A percentile compares a stretch with the other conserved stretches of the same genome.
Conservation (phyloP, 2,329 filamentous ascomycete species). For the Colletotrichum sp. region DNA sequence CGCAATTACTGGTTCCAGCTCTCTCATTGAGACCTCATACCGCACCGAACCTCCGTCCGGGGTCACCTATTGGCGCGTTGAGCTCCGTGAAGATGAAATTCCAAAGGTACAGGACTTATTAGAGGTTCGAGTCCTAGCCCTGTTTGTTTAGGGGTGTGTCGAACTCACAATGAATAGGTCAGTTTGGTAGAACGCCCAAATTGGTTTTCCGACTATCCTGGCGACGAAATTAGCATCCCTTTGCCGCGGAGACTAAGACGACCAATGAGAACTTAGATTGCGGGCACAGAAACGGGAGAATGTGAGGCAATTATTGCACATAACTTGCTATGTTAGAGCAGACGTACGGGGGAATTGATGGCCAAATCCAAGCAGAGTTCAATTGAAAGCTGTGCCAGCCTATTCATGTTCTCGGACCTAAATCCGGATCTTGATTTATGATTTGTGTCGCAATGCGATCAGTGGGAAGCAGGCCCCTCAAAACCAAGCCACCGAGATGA, state of each 20-base stretch:
- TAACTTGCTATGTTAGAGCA: not conserved
- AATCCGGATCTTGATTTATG: not conserved
- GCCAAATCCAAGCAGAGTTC: not conserved
- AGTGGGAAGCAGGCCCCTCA: not conserved
- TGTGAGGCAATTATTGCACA: not conserved
- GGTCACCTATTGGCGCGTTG: not conserved
- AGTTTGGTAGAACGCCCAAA: not conserved
- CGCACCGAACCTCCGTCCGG: not conserved
- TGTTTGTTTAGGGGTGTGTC: not conserved
- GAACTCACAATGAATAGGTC: not conserved
- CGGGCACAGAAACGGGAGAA: not conserved
- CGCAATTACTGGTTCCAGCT: not conserved
- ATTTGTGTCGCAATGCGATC: accelerated
- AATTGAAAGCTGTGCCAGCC: not conserved
- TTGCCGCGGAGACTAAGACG: not conserved
- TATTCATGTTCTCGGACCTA: too few species aligned
- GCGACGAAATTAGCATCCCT: not conserved
- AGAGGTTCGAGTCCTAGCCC: not conserved
- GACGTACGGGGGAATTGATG: accelerated
- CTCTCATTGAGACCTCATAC: not conserved
- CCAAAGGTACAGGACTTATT: not conserved
- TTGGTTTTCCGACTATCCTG: not conserved
- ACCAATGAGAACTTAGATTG: not conserved
- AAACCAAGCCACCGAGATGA: not conserved
- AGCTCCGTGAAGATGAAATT: not conserved